Evolutionary conservation across 306 rosid genomes (phyloP), one percentile per base, ranked within the genome.

Genomic region (Malus orientalis): DNA sequence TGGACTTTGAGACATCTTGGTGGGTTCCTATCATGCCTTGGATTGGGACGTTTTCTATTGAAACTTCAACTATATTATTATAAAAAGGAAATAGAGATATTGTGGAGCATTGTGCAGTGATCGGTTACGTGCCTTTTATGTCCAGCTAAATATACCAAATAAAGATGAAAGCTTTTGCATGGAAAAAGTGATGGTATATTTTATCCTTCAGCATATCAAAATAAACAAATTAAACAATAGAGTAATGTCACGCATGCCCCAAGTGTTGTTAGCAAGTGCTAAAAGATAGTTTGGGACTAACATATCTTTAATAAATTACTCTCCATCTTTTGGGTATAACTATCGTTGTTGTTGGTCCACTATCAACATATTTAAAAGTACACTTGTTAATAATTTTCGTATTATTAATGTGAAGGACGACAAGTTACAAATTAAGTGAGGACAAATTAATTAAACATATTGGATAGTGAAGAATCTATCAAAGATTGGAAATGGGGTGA

Each of bases 41-140:
- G 85, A 89, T 53, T 75, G 76, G 19, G 93, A 80, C 85, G 49
- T 72, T 74, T 69, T 74, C 51, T 76, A 67, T 71, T 62, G 30
- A 63, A 73, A 25, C 25, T 25, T 11, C 14, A 23, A 23, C 1
- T 23, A 22, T 59, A 22, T 4, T 67, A 62, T 29, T 62, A 15
- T 15, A 29, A 3, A 25, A 33, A 36, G 29, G 33, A n/a, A 30
- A 20, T 22, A 15, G 30, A 38, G 67, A 40, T 58, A 14, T 23
- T 58, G 18, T 30, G 42, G 14, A 23, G 27, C 67, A 32, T 27
- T 44, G 60, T 62, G 61, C 69, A 45, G 30, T 44, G 45, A 74
- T 60, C 16, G 77, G n/a, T 25, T 73, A 40, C 68, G 68, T 58
- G 59, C 25, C 59, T 18, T 25, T 40, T 60, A 57, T 60, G 58